Evolutionary conservation across 116 monocot genomes (phyloP).

Genomic region (Papilionanthe hybrid): DNA sequence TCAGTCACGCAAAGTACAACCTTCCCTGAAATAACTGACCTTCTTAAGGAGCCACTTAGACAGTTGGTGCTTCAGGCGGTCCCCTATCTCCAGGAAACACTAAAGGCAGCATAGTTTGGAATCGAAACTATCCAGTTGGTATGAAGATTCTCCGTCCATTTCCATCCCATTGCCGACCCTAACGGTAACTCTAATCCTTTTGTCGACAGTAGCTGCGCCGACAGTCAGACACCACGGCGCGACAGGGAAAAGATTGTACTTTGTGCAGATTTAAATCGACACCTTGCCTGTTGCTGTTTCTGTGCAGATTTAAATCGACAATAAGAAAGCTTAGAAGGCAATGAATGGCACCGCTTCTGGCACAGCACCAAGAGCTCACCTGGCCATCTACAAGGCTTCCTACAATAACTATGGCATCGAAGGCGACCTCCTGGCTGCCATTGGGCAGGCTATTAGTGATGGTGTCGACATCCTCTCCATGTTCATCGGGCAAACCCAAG

Average conservation of each 20-base stretch:
- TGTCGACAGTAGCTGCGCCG: constrained; percentile 16
- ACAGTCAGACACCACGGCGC: constrained; percentile 31
- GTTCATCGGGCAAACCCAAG: constrained; percentile 3
- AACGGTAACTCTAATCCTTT: constrained; percentile 10
- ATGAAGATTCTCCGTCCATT: constrained; percentile 17
- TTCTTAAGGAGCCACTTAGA: constrained; percentile 8
- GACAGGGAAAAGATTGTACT: not conserved
- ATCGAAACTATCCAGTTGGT: constrained; percentile 10
- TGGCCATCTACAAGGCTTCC: constrained; percentile 16
- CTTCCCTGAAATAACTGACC: constrained; percentile 11
- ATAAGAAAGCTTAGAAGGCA: too few relatives aligned
- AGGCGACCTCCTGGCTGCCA: not conserved
- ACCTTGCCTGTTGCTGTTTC: too few relatives aligned
- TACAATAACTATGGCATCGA: not conserved
- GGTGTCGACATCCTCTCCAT: constrained; percentile 18
- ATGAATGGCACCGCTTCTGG: constrained; percentile 12
- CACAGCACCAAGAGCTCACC: constrained; percentile 16
- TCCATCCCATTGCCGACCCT: constrained; percentile 18
- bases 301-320: too few relatives aligned
- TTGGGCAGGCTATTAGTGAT: constrained; percentile 8
- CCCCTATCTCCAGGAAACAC: not conserved
- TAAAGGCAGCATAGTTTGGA: constrained; percentile 8
- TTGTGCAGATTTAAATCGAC: too few relatives aligned
- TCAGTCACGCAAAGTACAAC: constrained; percentile 18
- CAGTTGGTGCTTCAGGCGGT: not conserved